Evolutionary conservation across 805 yeast species (phyloP).

Genomic region (Ogataea siamensis): DNA sequence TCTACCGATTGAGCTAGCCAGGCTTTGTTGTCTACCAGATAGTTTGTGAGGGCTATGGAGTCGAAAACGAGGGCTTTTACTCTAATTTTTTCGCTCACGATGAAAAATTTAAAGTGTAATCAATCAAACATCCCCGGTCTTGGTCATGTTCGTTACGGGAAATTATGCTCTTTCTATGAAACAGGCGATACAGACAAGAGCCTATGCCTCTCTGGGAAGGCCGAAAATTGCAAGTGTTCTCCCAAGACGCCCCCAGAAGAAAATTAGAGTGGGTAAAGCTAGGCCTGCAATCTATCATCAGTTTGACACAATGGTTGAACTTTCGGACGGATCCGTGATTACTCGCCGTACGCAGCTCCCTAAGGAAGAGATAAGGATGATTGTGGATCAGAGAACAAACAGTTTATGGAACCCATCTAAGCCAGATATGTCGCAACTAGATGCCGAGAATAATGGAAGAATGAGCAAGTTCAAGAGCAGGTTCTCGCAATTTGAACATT

Average conservation of each 20-base stretch:
- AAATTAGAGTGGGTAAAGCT: constrained; percentile 75
- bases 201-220: constrained; percentile 29
- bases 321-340: constrained; percentile 91
- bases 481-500: constrained; percentile 49
- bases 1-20: constrained; percentile 30
- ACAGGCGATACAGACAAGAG: constrained; percentile 15
- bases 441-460: constrained; percentile 82
- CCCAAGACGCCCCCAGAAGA: constrained; percentile 58
- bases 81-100: constrained; percentile 3
- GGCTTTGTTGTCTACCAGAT: constrained; percentile 9
- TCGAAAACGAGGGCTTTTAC: no score
- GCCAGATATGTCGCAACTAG: constrained; percentile 68
- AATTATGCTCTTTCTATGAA: neutral
- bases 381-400: constrained; percentile 84
- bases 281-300: constrained; percentile 92
- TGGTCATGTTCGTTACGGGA: neutral
- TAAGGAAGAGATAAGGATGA: constrained; percentile 77
- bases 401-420: constrained; percentile 88
- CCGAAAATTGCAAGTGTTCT: constrained; percentile 29
- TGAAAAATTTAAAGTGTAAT: constrained; percentile 4
- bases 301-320: constrained; percentile 84
- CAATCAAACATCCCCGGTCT: neutral
- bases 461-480: constrained; percentile 70
- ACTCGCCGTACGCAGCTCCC: constrained; percentile 84
- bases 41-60: no score